Evolutionary conservation across 1,139 yeast genomes (phyloP).

Genomic region (Schwanniomyces etchellsii): DNA sequence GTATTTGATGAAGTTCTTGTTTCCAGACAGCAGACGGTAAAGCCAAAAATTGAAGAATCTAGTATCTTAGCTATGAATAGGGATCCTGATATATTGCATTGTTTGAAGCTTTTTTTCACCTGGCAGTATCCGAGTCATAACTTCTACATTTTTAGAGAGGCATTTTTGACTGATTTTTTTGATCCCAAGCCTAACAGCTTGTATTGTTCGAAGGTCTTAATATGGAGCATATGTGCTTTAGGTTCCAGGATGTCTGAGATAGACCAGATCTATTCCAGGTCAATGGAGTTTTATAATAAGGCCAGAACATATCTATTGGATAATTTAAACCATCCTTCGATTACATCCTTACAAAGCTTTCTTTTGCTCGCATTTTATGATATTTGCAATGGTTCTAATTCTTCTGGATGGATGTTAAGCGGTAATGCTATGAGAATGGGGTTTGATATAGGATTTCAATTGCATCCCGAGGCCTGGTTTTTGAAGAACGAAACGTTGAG

Average conservation of each 20-base stretch:
- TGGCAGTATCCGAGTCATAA: conserved; percentile 66
- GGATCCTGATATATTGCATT: conserved; percentile 40
- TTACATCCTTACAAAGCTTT: conserved; percentile 45
- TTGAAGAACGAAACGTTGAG: conserved; percentile 25
- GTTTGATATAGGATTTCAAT: conserved; percentile 57
- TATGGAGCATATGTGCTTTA: conserved; percentile 50
- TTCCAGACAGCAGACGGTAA: conserved; percentile 12
- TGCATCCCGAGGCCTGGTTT: conserved; percentile 59
- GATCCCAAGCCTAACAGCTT: conserved; percentile 40
- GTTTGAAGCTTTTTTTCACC: conserved; percentile 51
- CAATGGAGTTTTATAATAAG: conserved; percentile 38
- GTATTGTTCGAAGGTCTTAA: conserved; percentile 48
- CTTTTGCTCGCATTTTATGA: conserved; percentile 51
- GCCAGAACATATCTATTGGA: conserved; percentile 39
- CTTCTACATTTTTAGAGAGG: conserved; percentile 59
- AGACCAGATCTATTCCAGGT: conserved; percentile 31
- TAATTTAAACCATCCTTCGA: conserved; percentile 34
- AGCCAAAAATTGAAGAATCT: conserved; percentile 17
- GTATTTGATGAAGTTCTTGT: conserved; percentile 36
- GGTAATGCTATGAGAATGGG: conserved; percentile 65
- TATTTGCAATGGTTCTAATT: conserved; percentile 49
- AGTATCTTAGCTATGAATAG: conserved; percentile 25
- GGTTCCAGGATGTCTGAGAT: conserved; percentile 48
- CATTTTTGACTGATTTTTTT: conserved; percentile 55
- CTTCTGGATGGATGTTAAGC: conserved; percentile 57